Conservation (phyloP, 805 yeast species). For the Metschnikowia hibisci region DNA sequence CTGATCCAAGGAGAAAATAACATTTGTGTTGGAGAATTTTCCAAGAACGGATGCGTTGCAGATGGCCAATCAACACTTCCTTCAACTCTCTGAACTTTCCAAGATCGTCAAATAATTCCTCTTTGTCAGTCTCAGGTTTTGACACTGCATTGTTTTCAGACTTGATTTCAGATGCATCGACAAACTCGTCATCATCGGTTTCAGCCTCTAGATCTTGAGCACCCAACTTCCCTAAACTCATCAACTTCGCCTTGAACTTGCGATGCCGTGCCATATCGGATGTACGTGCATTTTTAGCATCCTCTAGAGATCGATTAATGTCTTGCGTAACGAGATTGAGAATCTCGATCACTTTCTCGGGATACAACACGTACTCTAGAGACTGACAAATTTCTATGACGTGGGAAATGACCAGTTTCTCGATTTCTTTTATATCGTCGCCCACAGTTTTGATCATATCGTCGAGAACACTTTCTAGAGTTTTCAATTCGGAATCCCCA, state of each 20-base stretch:
- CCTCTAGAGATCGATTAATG: slow-evolving; percentile 4
- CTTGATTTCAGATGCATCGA: too few relatives aligned
- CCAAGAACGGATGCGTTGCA: slow-evolving; percentile 44
- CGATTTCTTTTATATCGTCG: slow-evolving; percentile 44
- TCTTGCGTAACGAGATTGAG: slow-evolving; percentile 37
- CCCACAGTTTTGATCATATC: slow-evolving; percentile 58
- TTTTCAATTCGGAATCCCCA: slow-evolving; percentile 31
- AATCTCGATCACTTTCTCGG: slow-evolving; percentile 46
- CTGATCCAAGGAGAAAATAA: slow-evolving; percentile 73
- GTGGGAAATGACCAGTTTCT: slow-evolving; percentile 42
- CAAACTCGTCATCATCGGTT: slow-evolving; percentile 4
- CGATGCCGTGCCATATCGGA: background rate
- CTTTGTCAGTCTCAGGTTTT: background rate
- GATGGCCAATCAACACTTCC: slow-evolving; percentile 24
- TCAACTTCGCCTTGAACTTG: slow-evolving; percentile 1
- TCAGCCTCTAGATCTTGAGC: slow-evolving; percentile 12
- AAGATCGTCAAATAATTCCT: slow-evolving; percentile 5
- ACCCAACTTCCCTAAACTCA: slow-evolving; percentile 20
- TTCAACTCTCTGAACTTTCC: slow-evolving; percentile 12
- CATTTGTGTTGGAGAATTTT: slow-evolving; percentile 67
- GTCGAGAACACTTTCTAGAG: slow-evolving; percentile 62
- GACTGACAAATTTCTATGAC: slow-evolving; percentile 65
- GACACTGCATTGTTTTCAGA: too few relatives aligned
- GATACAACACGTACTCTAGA: slow-evolving; percentile 52
- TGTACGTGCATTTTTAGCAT: slow-evolving; percentile 1